These are phyloP conservation scores for Cladosporium sp. DNA, from an alignment of 2,329 filamentous ascomycete genomes.

Conservation along the genomic window DNA sequence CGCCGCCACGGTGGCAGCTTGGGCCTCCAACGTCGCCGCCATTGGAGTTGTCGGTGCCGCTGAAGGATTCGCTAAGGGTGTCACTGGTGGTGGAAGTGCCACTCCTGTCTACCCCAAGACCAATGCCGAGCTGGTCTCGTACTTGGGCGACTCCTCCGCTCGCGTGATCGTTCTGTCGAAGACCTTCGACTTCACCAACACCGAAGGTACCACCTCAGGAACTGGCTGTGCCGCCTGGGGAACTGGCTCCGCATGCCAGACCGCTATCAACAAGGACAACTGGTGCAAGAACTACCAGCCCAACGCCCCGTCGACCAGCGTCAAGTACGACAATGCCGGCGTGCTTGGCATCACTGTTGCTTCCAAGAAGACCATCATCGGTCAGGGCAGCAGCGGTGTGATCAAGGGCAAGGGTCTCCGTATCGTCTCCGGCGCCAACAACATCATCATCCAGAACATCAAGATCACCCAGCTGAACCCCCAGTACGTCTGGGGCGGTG, in stretches of 20 bases:
- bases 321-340: conserved; percentile 37
- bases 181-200: conserved; percentile 52
- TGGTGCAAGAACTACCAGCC: conserved; percentile 57
- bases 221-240: conserved; percentile 43
- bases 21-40: conserved; percentile 12
- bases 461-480: conserved; percentile 36
- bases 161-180: conserved; percentile 60
- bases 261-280: conserved; percentile 58
- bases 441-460: conserved; percentile 53
- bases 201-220: conserved; percentile 52
- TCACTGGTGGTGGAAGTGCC: conserved; percentile 60
- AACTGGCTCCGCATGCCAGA: conserved; percentile 59
- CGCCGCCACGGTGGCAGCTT: conserved; percentile 6
- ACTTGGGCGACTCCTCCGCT: conserved; percentile 56
- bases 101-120: conserved; percentile 55
- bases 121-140: conserved; percentile 55
- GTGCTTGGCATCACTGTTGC: conserved; percentile 32
- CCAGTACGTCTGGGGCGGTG: conserved; percentile 36
- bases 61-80: conserved; percentile 50
- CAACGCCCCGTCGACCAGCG: conserved; percentile 42
- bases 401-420: conserved; percentile 43
- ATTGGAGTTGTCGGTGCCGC: conserved; percentile 23
- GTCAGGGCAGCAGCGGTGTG: conserved; percentile 38
- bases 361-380: conserved; percentile 42
- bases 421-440: conserved; percentile 41